These are phyloP conservation scores for Leptographium flavum DNA, from an alignment of 2,329 filamentous ascomycete genomes.

Conservation along the genomic window DNA sequence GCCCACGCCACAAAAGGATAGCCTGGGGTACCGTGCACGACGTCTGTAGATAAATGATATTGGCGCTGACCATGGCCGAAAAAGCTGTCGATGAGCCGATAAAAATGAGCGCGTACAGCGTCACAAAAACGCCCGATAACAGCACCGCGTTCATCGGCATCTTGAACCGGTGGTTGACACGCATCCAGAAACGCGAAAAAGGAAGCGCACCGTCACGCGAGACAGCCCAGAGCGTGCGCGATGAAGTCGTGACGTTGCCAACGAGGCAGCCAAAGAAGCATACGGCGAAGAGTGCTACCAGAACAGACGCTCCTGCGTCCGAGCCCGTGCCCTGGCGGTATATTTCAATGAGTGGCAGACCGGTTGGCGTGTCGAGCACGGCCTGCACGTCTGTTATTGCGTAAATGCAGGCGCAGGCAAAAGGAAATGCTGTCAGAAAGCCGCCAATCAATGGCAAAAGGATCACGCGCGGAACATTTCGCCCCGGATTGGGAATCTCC, in stretches of 20 bases:
- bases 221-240: constrained; percentile 7
- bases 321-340: constrained; percentile 6
- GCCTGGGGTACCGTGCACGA: constrained; percentile 14
- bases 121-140: constrained; percentile 3
- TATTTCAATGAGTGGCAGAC: constrained; percentile 9
- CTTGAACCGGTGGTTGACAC: constrained; percentile 11
- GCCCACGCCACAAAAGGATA: constrained; percentile 14
- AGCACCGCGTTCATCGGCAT: constrained; percentile 16
- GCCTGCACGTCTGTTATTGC: constrained; percentile 5
- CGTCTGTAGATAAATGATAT: constrained; percentile 6
- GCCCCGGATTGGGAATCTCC: constrained; percentile 7
- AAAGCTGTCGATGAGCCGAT: constrained; percentile 16
- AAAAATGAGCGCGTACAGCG: constrained; percentile 16
- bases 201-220: constrained; percentile 15
- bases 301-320: constrained; percentile 1
- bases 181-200: constrained; percentile 14
- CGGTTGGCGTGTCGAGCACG: constrained; percentile 4
- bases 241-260: constrained; percentile 6
- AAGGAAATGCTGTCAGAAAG: constrained; percentile 6
- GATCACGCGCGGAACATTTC: constrained; percentile 7
- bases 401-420: constrained; percentile 7
- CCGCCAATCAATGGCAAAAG: constrained; percentile 2
- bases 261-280: constrained; percentile 8
- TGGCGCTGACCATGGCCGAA: constrained; percentile 7
- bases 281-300: constrained; percentile 8